A percentile compares a stretch with the other conserved stretches of the same genome.
Conservation (phyloP, 768 basidiomycete species). For the Wakefieldia striispora region DNA sequence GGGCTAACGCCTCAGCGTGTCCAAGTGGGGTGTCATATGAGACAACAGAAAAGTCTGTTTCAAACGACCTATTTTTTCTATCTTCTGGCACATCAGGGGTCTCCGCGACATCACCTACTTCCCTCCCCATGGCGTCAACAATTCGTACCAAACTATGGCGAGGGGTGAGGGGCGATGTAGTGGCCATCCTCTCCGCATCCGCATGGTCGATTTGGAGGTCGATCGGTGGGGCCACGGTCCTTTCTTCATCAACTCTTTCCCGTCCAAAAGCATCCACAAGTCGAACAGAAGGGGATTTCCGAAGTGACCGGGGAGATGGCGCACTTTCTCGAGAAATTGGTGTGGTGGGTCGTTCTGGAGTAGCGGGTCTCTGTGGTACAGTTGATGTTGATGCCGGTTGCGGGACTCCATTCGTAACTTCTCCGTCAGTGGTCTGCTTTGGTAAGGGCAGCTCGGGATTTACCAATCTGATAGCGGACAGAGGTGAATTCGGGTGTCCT, state of each 20-base stretch:
- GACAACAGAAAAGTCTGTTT: slow-evolving; percentile 19
- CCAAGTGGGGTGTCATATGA: slow-evolving; percentile 25
- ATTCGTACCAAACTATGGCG: slow-evolving; percentile 50
- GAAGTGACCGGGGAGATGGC: slow-evolving; percentile 34
- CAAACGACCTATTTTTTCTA: slow-evolving; percentile 16
- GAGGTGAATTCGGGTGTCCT: slow-evolving; percentile 24
- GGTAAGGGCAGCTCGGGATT: slow-evolving; percentile 21
- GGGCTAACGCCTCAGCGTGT: slow-evolving; percentile 53
- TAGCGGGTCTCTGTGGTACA: slow-evolving; percentile 12
- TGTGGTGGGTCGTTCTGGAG: slow-evolving; percentile 23
- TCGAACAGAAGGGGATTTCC: slow-evolving; percentile 54
- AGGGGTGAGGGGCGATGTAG: slow-evolving; percentile 14
- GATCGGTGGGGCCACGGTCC: background rate
- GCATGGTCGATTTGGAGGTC: slow-evolving; percentile 9
- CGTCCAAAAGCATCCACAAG: slow-evolving; percentile 73
- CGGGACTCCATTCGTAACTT: slow-evolving; percentile 3
- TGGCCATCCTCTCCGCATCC: slow-evolving; percentile 18
- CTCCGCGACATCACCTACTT: slow-evolving; percentile 40
- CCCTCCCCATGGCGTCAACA: slow-evolving; percentile 68
- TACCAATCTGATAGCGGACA: slow-evolving; percentile 26
- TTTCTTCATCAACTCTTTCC: slow-evolving; percentile 32
- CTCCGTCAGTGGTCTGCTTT: background rate
- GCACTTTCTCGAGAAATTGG: slow-evolving; percentile 25
- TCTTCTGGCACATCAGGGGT: slow-evolving; percentile 33
- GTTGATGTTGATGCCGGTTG: slow-evolving; percentile 1